These are phyloP conservation scores for Mortierella sp. DNA, from an alignment of 371 early-diverging fungal species.

Conservation along the genomic window DNA sequence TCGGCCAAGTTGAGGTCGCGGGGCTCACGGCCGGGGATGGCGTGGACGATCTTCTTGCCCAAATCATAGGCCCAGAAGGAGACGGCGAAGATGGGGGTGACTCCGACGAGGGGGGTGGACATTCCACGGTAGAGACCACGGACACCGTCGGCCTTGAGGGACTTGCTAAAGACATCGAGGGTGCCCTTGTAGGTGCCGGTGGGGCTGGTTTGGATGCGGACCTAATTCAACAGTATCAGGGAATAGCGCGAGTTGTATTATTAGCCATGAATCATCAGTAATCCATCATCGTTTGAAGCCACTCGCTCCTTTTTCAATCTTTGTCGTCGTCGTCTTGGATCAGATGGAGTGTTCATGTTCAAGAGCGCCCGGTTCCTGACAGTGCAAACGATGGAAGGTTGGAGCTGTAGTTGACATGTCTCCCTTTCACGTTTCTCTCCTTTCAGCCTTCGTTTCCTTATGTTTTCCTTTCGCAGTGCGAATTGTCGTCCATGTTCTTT, in stretches of 20 bases:
- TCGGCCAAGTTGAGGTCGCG: constrained; percentile 81
- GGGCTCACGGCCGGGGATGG: constrained; percentile 70
- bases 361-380: no score
- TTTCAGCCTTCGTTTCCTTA: neutral
- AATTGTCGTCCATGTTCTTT: neutral
- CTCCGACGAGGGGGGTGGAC: constrained; percentile 92
- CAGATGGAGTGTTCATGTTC: neutral
- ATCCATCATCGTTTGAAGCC: neutral
- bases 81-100: constrained; percentile 96
- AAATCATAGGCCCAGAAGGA: constrained; percentile 91
- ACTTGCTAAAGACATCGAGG: constrained; percentile 91
- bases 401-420: neutral
- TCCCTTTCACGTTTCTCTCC: neutral
- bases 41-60: constrained; percentile 75
- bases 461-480: neutral
- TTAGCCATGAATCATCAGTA: neutral
- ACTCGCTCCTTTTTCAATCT: neutral
- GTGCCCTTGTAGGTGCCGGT: constrained; percentile 88
- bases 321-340: neutral
- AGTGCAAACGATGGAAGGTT: neutral
- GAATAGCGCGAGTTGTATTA: neutral
- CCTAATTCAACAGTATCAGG: constrained; percentile 47
- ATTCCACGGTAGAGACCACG: constrained; percentile 96
- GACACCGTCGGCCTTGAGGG: constrained; percentile 90
- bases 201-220: constrained; percentile 93